These are phyloP conservation scores for Cytospora mali DNA, from an alignment of 2,329 filamentous ascomycete species.

Conservation along the genomic window DNA sequence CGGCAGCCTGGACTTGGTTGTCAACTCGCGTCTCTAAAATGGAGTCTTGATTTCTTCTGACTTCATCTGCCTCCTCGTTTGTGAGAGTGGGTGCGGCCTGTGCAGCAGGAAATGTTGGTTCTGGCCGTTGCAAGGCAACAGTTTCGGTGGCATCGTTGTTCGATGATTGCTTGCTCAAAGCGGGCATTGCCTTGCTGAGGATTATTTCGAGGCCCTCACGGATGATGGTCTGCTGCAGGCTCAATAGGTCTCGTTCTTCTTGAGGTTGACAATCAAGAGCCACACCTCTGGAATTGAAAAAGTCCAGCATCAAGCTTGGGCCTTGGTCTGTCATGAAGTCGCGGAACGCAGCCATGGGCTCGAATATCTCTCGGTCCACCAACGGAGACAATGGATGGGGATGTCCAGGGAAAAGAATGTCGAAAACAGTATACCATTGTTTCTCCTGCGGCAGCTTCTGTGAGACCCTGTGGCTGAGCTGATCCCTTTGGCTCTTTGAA, in stretches of 20 bases:
- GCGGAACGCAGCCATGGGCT: constrained; percentile 1
- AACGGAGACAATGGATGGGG: constrained; percentile 7
- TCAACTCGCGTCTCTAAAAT: background rate
- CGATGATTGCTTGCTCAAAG: no score
- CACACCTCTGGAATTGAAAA: background rate
- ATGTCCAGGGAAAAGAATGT: constrained; percentile 14
- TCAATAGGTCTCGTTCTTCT: background rate
- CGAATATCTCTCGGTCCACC: background rate
- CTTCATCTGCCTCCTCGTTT: background rate
- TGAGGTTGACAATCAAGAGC: background rate
- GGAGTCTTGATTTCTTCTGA: background rate
- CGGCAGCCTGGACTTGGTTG: background rate
- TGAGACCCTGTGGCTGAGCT: background rate
- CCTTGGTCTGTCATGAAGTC: constrained; percentile 7
- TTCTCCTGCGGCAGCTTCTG: background rate
- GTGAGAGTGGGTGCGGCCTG: background rate
- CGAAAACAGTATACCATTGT: constrained; percentile 19
- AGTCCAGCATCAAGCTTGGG: background rate
- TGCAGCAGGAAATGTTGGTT: no score
- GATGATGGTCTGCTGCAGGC: background rate
- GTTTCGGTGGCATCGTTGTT: no score
- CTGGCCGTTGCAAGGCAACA: no score
- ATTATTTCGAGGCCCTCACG: background rate
- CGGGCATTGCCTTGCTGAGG: no score
- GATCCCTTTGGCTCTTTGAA: background rate